phyloP scores from a whole-genome alignment of 768 basidiomycete genomes.

The Macrolepiota albuminosa region DNA sequence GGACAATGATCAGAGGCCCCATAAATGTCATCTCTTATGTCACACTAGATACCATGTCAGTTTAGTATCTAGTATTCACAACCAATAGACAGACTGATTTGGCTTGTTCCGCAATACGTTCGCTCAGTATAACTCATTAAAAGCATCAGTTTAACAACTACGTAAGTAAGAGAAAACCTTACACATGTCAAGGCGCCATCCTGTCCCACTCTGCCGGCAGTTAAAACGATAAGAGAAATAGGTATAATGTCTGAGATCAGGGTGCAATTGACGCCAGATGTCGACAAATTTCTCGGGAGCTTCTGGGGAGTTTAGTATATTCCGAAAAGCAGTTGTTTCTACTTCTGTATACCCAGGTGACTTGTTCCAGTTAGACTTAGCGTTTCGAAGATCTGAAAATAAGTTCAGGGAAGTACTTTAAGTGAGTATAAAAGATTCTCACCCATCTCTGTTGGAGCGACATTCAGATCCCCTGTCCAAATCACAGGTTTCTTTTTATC shows the following conservation, averaged over 20 bases:
- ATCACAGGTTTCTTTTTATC: conserved; percentile 81
- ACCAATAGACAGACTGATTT: conserved; percentile 41
- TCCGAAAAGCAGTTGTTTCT: conserved; percentile 72
- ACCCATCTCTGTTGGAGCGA: conserved; percentile 77
- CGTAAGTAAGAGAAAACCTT: conserved; percentile 14
- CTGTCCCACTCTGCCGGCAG: conserved; percentile 73
- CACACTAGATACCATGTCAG: conserved; percentile 43
- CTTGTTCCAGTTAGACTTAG: conserved; percentile 83
- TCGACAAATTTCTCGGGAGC: conserved; percentile 57
- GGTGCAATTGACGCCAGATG: conserved; percentile 73
- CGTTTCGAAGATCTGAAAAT: conserved; percentile 57
- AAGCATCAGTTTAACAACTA: neutral
- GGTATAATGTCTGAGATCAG: conserved; percentile 67
- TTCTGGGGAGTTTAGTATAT: conserved; percentile 54
- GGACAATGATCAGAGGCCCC: conserved; percentile 88
- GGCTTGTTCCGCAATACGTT: conserved; percentile 57
- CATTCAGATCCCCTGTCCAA: conserved; percentile 87
- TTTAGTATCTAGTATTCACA: neutral
- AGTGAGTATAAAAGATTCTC: neutral
- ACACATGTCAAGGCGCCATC: conserved; percentile 90
- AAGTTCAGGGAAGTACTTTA: neutral
- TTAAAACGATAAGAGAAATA: conserved; percentile 85
- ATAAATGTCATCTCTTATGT: conserved; percentile 81
- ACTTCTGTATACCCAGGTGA: conserved; percentile 79
- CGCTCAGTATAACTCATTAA: conserved; percentile 64